phyloP scores from a whole-genome alignment of 129 eudicot genomes.

The Glebionis coronaria region DNA sequence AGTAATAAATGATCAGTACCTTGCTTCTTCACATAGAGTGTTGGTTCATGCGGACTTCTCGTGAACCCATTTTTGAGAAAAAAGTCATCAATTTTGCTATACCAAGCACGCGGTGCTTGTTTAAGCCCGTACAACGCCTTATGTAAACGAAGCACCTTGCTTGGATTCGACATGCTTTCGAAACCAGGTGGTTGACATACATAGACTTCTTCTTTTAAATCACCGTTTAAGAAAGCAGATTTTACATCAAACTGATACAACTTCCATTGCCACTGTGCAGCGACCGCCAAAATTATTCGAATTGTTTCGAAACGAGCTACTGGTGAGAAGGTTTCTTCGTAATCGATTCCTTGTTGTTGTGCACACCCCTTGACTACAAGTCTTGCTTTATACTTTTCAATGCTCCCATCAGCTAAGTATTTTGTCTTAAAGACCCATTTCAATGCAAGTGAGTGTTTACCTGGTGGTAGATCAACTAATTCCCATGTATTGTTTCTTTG shows the following conservation, averaged over 20 bases:
- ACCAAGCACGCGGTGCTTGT: constrained; percentile 2
- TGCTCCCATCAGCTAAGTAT: constrained; percentile 4
- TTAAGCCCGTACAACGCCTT: constrained; percentile 16
- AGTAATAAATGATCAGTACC: neutral
- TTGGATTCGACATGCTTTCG: neutral
- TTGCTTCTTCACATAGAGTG: neutral
- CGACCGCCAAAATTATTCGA: neutral
- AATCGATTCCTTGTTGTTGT: constrained; percentile 24
- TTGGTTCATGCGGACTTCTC: neutral
- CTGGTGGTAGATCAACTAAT: constrained; percentile 1
- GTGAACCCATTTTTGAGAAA: neutral
- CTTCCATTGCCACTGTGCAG: constrained; percentile 5
- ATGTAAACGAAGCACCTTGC: constrained; percentile 3
- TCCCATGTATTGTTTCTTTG: constrained; percentile 17
- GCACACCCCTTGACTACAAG: constrained; percentile 17
- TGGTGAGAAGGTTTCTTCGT: constrained; percentile 13
- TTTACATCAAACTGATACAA: constrained; percentile 21
- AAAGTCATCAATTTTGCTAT: neutral
- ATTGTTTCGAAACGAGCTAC: constrained; percentile 13
- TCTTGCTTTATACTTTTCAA: constrained; percentile 21
- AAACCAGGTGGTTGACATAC: constrained; percentile 15
- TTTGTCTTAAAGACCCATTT: constrained; percentile 20
- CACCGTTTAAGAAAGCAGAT: neutral
- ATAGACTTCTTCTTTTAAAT: constrained; percentile 7
- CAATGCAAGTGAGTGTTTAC: neutral